Percentiles rank a stretch among this genome's conserved stretches.
These are phyloP conservation scores for Fusarium verticillioides DNA, from an alignment of 2,329 filamentous ascomycete genomes.

Conservation along the genomic window DNA sequence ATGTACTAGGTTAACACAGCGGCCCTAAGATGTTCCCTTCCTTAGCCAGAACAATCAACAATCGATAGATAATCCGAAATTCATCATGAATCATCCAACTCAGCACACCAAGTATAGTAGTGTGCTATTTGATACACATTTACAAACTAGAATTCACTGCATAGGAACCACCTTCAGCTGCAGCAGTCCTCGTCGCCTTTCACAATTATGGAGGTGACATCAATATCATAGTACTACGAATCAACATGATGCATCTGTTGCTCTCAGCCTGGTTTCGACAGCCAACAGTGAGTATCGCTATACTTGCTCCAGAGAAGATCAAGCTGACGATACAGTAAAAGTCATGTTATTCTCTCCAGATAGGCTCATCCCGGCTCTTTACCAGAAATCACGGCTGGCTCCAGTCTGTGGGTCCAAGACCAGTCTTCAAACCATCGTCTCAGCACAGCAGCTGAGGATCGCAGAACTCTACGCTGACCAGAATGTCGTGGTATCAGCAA, in stretches of 20 bases:
- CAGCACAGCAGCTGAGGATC: constrained; percentile 46
- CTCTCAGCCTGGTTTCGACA: neutral
- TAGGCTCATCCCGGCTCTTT: neutral
- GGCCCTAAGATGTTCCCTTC: constrained; percentile 9
- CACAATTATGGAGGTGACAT: constrained; percentile 4
- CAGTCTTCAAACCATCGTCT: constrained; percentile 33
- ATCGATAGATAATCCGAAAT: neutral
- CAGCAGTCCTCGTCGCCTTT: neutral
- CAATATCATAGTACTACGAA: neutral
- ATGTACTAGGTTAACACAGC: neutral
- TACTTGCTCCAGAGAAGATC: neutral
- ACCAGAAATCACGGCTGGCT: neutral
- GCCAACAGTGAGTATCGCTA: constrained; percentile 6
- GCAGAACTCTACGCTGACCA: constrained; percentile 36
- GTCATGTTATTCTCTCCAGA: neutral
- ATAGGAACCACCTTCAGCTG: too few relatives aligned
- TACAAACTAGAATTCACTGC: too few relatives aligned
- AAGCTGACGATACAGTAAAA: neutral
- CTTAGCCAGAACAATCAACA: neutral
- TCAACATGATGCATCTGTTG: neutral
- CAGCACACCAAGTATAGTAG: neutral
- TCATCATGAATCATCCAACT: neutral
- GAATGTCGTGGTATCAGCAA: constrained; percentile 49
- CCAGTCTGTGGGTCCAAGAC: neutral
- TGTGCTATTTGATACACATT: neutral